phyloP scores from a whole-genome alignment of 2,329 filamentous ascomycete species.

The Clarireedia homoeocarpa region DNA sequence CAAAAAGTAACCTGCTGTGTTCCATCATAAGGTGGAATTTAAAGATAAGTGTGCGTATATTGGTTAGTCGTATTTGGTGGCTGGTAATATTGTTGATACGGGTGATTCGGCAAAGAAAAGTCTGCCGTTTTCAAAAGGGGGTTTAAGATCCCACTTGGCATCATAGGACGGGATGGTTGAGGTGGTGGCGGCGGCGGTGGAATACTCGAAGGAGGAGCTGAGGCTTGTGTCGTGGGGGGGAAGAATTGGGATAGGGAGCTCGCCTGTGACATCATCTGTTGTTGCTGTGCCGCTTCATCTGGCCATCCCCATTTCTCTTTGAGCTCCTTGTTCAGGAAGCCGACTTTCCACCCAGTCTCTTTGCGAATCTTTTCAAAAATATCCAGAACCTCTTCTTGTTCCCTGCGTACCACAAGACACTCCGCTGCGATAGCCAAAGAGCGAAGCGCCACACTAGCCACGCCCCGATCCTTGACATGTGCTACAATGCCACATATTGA shows the following conservation, averaged over 20 bases:
- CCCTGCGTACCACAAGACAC: constrained; percentile 56
- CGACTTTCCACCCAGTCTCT: constrained; percentile 72
- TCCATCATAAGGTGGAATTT: constrained; percentile 1
- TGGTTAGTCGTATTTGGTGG: constrained; percentile 48
- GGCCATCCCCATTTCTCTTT: constrained; percentile 71
- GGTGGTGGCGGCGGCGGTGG: constrained; percentile 20
- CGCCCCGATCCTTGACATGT: constrained; percentile 72
- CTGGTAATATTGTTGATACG: constrained; percentile 75
- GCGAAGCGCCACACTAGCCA: constrained; percentile 71
- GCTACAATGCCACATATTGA: constrained; percentile 86
- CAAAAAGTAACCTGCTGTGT: background rate
- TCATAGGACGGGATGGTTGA: constrained; percentile 13
- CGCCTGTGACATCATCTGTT: constrained; percentile 18
- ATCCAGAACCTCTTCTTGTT: constrained; percentile 73
- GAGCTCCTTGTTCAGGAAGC: constrained; percentile 63
- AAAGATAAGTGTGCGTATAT: constrained; percentile 22
- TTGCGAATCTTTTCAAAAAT: constrained; percentile 70
- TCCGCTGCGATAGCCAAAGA: constrained; percentile 72
- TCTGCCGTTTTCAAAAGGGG: constrained; percentile 65
- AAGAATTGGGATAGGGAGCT: constrained; percentile 25
- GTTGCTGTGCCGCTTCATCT: constrained; percentile 28
- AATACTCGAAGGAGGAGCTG: constrained; percentile 13
- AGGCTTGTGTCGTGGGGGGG: constrained; percentile 14
- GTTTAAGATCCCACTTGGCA: constrained; percentile 49
- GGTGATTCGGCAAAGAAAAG: constrained; percentile 70